These are phyloP conservation scores for Bolboschoenoplectus hybrid DNA, from an alignment of 202 grass and related monocot species.

Conservation along the genomic window DNA sequence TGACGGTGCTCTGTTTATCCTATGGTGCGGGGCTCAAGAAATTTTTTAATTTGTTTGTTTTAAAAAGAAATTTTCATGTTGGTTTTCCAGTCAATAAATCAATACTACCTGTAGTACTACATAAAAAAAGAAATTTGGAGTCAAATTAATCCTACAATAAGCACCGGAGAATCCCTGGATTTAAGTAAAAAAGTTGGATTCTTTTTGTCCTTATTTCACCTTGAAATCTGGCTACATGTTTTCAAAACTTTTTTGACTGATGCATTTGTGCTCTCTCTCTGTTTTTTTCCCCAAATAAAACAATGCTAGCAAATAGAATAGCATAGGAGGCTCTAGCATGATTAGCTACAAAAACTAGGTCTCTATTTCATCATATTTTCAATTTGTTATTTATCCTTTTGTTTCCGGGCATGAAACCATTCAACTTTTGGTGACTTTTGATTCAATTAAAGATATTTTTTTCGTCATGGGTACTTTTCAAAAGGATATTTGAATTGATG, in stretches of 20 bases:
- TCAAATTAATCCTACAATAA: slow-evolving; percentile 10
- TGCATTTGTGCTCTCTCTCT: background rate
- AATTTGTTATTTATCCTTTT: background rate
- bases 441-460: background rate
- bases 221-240: slow-evolving; percentile 17
- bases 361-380: background rate
- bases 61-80: background rate
- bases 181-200: slow-evolving; percentile 17
- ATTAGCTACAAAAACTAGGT: slow-evolving; percentile 21
- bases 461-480: too few relatives aligned
- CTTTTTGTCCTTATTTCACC: slow-evolving; percentile 24
- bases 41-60: background rate
- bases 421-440: background rate
- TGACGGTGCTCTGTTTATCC: background rate
- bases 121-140: background rate
- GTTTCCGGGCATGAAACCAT: slow-evolving; percentile 26
- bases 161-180: slow-evolving; percentile 28
- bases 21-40: slow-evolving; percentile 15
- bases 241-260: background rate
- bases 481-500: too few relatives aligned
- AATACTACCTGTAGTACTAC: background rate
- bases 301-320: background rate
- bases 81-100: background rate
- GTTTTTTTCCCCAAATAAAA: slow-evolving; percentile 5
- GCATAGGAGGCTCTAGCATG: background rate